Base-by-base conservation (phyloP, 257 asterid species). In the Scutellaria galericulata region DNA sequence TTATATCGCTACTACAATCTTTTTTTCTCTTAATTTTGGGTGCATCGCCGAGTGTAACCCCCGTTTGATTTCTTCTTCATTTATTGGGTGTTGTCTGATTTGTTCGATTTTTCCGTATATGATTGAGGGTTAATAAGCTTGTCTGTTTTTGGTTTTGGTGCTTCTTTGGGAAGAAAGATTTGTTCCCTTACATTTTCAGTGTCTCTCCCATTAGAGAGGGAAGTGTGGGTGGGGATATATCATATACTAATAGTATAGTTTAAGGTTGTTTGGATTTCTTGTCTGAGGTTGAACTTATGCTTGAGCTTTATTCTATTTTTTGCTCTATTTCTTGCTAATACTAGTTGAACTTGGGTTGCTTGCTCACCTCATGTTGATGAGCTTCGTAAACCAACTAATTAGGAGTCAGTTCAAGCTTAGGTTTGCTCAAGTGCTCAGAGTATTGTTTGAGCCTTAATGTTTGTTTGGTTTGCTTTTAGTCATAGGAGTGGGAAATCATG, bases 31-130 rank as follows among this genome's bases (percentile, higher is more conserved):
- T 47, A 50, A 20, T 15, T 44, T 31, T 39, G 6, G 31, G n/a
- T 57, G 68, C 60, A 53, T 73, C 64, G 7, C 11, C 27, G 27
- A 60, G 27, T 65, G 64, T 24, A 75, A 35, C 79, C 83, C 79
- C 72, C 44, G 46, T 9, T 78, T 46, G 35, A 31, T 59, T 10
- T 4, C 8, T 56, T 48, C 69, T 11, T 6, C n/a, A 31, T 45
- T 67, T 54, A 7, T 31, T 41, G 47, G 12, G 53, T 9, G 40
- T 68, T 68, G 40, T 60, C 44, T 69, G 70, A 66, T 59, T 37
- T 71, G 64, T 61, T 54, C 15, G 52, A 47, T 1, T 53, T 60
- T 71, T 12, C 7, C 4, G 39, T 31, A 51, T 24, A 7, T 4
- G 42, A 68, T 77, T 54, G 80, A 18, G 13, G 13, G 9, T 63